Percentiles rank a stretch among this genome's conserved stretches.
phyloP scores from a whole-genome alignment of 768 basidiomycete species.

The Filobasidium floriforme region DNA sequence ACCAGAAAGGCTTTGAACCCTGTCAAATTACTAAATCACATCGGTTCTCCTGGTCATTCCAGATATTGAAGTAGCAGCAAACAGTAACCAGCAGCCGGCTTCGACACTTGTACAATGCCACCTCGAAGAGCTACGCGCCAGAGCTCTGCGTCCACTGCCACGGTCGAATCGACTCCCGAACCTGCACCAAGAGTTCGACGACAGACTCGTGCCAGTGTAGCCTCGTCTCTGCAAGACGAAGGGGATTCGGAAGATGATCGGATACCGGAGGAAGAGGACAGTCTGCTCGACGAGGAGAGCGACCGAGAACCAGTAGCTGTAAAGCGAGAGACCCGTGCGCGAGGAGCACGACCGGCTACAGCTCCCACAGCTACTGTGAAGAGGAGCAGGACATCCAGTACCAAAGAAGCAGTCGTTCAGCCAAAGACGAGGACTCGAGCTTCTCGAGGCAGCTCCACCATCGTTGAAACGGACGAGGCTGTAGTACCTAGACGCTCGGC shows the following conservation, averaged over 20 bases:
- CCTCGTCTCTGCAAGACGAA: conserved; percentile 9
- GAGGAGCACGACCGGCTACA: conserved; percentile 4
- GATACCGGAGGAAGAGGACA: conserved; percentile 10
- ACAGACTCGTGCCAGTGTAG: conserved; percentile 1
- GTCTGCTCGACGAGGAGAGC: neutral
- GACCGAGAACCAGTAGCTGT: conserved; percentile 1
- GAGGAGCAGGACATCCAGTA: neutral
- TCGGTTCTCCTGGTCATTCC: neutral
- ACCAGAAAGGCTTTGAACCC: no score
- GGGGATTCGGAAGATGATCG: conserved; percentile 7
- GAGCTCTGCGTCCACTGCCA: conserved; percentile 4
- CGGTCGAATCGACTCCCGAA: neutral
- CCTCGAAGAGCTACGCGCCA: conserved; percentile 19
- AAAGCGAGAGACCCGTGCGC: neutral
- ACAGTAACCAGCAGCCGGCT: no score
- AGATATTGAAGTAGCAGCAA: no score
- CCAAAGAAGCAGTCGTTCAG: neutral
- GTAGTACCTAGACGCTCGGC: neutral
- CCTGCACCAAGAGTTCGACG: neutral
- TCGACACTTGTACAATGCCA: conserved; percentile 4
- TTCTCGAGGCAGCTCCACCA: neutral
- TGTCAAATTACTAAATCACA: neutral
- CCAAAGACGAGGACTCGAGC: no score
- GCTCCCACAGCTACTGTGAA: neutral
- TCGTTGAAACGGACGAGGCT: neutral